A percentile compares a stretch with the other conserved stretches of the same genome.
Evolutionary conservation across 257 asterid genomes (phyloP).

Genomic region (Ocimum tenuiflorum): DNA sequence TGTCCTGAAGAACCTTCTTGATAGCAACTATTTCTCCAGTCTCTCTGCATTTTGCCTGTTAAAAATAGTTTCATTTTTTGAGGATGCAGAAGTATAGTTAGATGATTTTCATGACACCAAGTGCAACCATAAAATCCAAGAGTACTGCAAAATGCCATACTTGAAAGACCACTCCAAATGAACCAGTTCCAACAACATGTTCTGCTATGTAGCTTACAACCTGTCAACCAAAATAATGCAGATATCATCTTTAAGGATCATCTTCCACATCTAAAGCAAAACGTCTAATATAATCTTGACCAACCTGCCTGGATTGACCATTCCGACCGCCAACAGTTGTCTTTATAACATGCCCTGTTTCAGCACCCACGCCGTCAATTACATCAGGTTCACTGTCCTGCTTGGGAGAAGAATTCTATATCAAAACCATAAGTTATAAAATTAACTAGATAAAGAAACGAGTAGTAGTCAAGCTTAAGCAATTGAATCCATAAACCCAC

Average conservation of each 20-base stretch:
- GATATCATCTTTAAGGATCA: conserved; percentile 11
- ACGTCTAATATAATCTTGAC: conserved; percentile 19
- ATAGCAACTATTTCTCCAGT: conserved; percentile 95
- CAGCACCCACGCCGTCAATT: conserved; percentile 93
- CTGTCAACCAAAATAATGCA: conserved; percentile 43
- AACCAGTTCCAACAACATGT: conserved; percentile 96
- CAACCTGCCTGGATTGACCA: conserved; percentile 93
- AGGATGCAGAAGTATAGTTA: conserved; percentile 8
- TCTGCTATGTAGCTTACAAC: conserved; percentile 86
- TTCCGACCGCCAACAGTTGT: conserved; percentile 83
- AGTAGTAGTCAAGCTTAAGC: conserved; percentile 5
- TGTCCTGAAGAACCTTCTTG: conserved; percentile 96
- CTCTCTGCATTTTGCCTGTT: conserved; percentile 91
- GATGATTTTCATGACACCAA: conserved; percentile 6
- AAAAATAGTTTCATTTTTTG: conserved; percentile 20
- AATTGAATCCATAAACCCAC: neutral
- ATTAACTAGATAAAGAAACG: conserved; percentile 6
- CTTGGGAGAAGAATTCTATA: conserved; percentile 21
- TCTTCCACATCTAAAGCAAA: conserved; percentile 20
- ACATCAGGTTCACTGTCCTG: conserved; percentile 96
- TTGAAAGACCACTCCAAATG: conserved; percentile 92
- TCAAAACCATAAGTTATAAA: neutral
- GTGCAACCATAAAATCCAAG: conserved; percentile 2
- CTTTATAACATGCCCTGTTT: conserved; percentile 83
- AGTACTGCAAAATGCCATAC: conserved; percentile 37